Evolutionary conservation across 306 rosid species (phyloP).

Genomic region (Cucurbita maxima): DNA sequence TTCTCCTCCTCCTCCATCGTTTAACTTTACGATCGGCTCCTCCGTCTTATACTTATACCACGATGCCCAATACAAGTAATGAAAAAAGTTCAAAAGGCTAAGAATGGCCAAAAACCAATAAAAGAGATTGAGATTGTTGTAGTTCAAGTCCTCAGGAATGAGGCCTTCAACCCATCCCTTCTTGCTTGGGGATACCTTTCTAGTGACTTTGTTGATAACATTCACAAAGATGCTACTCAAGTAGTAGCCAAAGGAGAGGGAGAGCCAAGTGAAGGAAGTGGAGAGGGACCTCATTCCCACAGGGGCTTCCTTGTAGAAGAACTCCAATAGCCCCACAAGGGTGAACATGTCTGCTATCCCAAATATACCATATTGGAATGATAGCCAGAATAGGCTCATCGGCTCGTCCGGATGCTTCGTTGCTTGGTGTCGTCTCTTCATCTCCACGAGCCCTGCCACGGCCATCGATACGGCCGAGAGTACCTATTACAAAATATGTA

Average conservation of each 20-base stretch:
- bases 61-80: slow-evolving; percentile 50
- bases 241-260: slow-evolving; percentile 54
- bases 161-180: slow-evolving; percentile 53
- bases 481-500: neutral
- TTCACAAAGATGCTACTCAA: slow-evolving; percentile 48
- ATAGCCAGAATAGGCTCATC: slow-evolving; percentile 59
- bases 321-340: slow-evolving; percentile 57
- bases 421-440: slow-evolving; percentile 41
- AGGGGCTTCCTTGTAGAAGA: slow-evolving; percentile 66
- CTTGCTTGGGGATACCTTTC: slow-evolving; percentile 32
- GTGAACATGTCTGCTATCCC: slow-evolving; percentile 92
- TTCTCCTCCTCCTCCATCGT: neutral
- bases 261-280: slow-evolving; percentile 55
- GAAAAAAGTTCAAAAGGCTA: slow-evolving; percentile 52
- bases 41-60: slow-evolving; percentile 62
- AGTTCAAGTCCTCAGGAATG: slow-evolving; percentile 21
- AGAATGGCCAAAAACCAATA: slow-evolving; percentile 71
- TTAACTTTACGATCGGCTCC: slow-evolving; percentile 10
- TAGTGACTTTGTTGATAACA: slow-evolving; percentile 40
- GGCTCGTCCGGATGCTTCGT: slow-evolving; percentile 22
- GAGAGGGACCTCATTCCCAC: slow-evolving; percentile 60
- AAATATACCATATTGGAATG: slow-evolving; percentile 60
- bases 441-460: slow-evolving; percentile 49
- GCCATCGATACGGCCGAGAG: slow-evolving; percentile 54
- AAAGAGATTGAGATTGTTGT: slow-evolving; percentile 42